Conservation (phyloP, 2,329 filamentous ascomycete genomes). For the Aspergillus arachidicola region DNA sequence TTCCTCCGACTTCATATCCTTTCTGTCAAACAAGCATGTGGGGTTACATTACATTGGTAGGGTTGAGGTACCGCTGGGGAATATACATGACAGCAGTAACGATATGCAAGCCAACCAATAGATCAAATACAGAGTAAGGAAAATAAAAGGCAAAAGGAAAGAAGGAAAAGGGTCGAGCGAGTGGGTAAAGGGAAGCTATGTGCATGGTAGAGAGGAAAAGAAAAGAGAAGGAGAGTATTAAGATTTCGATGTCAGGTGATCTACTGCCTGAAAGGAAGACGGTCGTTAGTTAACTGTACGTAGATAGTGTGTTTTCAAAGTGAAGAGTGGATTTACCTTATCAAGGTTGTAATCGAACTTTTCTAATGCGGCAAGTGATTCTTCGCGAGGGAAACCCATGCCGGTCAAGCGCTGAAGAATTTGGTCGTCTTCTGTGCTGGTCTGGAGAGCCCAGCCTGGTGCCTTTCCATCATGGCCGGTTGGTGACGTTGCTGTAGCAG, state of each 20-base stretch:
- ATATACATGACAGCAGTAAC: slow-evolving; percentile 21
- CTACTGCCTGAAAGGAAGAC: slow-evolving; percentile 36
- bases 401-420: slow-evolving; percentile 85
- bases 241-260: slow-evolving; percentile 45
- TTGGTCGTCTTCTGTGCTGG: slow-evolving; percentile 82
- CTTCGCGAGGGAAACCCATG: slow-evolving; percentile 80
- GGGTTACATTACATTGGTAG: slow-evolving; percentile 12
- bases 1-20: background rate
- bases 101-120: slow-evolving; percentile 16
- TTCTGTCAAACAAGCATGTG: slow-evolving; percentile 2
- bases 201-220: slow-evolving; percentile 14
- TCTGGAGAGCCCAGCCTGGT: slow-evolving; percentile 70
- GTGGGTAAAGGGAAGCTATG: slow-evolving; percentile 17
- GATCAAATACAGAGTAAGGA: slow-evolving; percentile 12
- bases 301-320: background rate
- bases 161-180: slow-evolving; percentile 20
- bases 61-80: slow-evolving; percentile 5
- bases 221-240: slow-evolving; percentile 23
- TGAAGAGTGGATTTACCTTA: slow-evolving; percentile 63
- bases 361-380: slow-evolving; percentile 79
- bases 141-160: slow-evolving; percentile 15
- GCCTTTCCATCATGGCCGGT: slow-evolving; percentile 22
- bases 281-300: slow-evolving; percentile 8
- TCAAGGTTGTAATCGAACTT: slow-evolving; percentile 96
- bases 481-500: slow-evolving; percentile 17